These are phyloP conservation scores for Parachlorella kessleri DNA, from an alignment of 139 green algal species.

Conservation along the genomic window DNA sequence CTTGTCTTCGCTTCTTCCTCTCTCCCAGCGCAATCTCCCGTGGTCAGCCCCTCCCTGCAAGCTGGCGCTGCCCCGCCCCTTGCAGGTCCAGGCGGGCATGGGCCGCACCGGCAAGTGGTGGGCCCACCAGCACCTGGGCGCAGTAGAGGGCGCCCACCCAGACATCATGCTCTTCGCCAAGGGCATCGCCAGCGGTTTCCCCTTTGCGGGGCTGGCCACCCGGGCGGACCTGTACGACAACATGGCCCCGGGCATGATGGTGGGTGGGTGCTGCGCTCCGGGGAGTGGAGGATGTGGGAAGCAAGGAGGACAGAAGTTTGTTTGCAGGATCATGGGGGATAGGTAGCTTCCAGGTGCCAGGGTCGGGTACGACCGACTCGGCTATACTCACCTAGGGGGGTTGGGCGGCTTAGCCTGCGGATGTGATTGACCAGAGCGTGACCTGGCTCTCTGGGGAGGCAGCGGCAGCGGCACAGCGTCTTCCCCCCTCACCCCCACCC, in stretches of 20 bases:
- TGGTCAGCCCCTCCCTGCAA: not conserved
- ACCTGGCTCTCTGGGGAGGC: no score
- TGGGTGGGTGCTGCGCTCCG: no score
- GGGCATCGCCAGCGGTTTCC: slow-evolving; percentile 86
- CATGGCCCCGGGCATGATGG: slow-evolving; percentile 64
- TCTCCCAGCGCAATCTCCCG: not conserved
- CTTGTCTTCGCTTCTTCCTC: not conserved
- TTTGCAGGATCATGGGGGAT: no score
- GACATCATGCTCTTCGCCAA: slow-evolving; percentile 87
- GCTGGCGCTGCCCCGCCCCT: not conserved
- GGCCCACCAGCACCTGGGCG: slow-evolving; percentile 69
- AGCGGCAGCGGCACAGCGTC: no score
- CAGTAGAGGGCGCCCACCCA: slow-evolving; percentile 35
- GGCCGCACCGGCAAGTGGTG: slow-evolving; percentile 82
- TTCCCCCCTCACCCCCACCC: no score
- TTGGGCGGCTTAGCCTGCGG: no score
- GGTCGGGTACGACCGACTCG: no score
- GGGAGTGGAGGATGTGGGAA: not conserved
- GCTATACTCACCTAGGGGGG: no score
- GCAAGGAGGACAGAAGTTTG: no score
- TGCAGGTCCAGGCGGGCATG: slow-evolving; percentile 79
- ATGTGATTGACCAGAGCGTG: no score
- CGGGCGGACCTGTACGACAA: slow-evolving; percentile 53
- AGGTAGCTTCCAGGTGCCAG: no score
- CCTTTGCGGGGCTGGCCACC: slow-evolving; percentile 72